Evolutionary conservation across 805 yeast species (phyloP), one percentile per base, ranked within the genome.

Genomic region (Lipomyces yamadae): DNA sequence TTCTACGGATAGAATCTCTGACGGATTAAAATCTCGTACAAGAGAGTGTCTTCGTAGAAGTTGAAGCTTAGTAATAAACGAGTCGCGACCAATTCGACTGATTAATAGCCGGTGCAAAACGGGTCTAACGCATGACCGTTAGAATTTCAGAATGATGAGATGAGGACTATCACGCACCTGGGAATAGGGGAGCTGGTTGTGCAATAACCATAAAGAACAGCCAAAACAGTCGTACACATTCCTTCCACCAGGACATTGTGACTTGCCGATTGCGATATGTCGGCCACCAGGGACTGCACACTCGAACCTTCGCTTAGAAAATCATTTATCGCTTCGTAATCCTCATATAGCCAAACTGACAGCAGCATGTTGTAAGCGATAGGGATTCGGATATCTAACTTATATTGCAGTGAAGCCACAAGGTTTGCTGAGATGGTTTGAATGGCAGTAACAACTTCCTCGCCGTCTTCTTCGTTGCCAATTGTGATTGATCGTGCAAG

Each of bases 341-440:
- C 92, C 71, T 90, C 97, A 79, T 83, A 93, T 39, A 91, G 75
- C 93, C 97, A 91, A 8, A 82, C 81, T 0, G 88, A 84, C 53
- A 95, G 80, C 10, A 94, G 81, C 86, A 89, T 88, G 39, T 90
- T 76, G 70, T 92, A 93, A 0, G 95, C 91, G 53, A 91, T 83
- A 0, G 96, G 82, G 6, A 90, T 86, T 67, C 98, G 83, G 1
- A 91, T 88, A 75, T 94, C 97, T 4, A 67, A 65, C 52, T 78
- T 78, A 45, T 82, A 79, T 13, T 85, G 84, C 37, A 93, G 78
- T 0, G 89, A 82, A 0, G 92, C 84, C 0, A 90, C 81, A 37
- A 93, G 78, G 32, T 92, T 83, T 56, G 93, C 96, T 0, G 93
- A 82, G 50, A 92, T 80, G 0, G 97, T 90, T 73, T 90, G 96